Conservation (phyloP, 2,329 filamentous ascomycete genomes). For the Botrytis medusae region DNA sequence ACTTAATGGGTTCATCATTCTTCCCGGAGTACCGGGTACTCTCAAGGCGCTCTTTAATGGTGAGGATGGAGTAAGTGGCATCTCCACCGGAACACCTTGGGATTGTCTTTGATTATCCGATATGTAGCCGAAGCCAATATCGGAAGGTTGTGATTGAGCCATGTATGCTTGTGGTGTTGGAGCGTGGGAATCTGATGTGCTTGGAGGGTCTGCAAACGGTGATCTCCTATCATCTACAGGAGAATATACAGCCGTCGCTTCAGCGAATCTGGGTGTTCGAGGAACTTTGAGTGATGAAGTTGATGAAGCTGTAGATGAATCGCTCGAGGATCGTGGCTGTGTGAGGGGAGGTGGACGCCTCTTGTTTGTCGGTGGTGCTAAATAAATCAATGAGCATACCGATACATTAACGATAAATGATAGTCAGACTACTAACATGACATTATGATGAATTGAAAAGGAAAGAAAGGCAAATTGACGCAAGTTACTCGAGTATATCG, state of each 20-base stretch:
- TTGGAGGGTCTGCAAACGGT: conserved; percentile 61
- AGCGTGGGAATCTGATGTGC: conserved; percentile 38
- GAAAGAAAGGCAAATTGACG: conserved; percentile 26
- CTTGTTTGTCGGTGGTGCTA: conserved; percentile 32
- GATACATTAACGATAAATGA: conserved; percentile 6
- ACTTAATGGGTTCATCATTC: conserved; percentile 77
- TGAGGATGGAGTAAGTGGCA: conserved; percentile 69
- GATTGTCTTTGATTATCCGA: conserved; percentile 54
- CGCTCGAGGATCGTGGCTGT: conserved; percentile 44
- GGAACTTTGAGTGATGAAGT: conserved; percentile 57
- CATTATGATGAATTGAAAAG: conserved; percentile 28
- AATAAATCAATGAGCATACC: conserved; percentile 14
- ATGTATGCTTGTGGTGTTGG: conserved; percentile 48
- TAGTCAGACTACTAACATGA: conserved; percentile 30
- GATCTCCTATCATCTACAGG: conserved; percentile 60
- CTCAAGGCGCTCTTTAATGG: conserved; percentile 89
- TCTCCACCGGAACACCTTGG: conserved; percentile 47
- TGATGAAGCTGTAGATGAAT: conserved; percentile 43
- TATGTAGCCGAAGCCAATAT: conserved; percentile 93
- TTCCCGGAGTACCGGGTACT: conserved; percentile 77
- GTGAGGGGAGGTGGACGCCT: conserved; percentile 35
- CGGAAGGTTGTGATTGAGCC: conserved; percentile 70
- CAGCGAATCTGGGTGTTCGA: conserved; percentile 75
- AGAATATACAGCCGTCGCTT: conserved; percentile 77
- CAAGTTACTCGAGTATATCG: conserved; percentile 19